Evolutionary conservation across 306 rosid species (phyloP).

Genomic region (Acacia confusa): DNA sequence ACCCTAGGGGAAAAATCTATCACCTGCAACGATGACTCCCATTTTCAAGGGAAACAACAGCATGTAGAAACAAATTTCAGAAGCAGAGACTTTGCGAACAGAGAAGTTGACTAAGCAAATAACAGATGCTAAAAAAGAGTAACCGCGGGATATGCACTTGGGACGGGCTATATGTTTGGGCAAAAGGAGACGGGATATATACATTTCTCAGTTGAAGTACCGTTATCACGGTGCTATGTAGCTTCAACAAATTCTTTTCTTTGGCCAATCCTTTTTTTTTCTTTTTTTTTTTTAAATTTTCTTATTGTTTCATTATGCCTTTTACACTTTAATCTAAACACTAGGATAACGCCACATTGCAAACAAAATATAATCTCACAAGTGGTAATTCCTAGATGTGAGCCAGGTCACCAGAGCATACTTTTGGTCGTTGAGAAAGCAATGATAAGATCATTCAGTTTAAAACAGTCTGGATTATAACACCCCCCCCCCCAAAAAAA

Average conservation of each 20-base stretch:
- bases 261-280: not conserved
- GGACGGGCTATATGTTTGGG: not conserved
- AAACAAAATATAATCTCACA: not conserved
- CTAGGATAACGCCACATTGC: slow-evolving; percentile 8
- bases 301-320: not conserved
- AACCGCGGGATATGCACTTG: not conserved
- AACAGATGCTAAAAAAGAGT: not conserved
- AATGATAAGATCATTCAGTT: not conserved
- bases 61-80: not conserved
- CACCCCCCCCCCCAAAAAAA: not conserved
- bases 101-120: not conserved
- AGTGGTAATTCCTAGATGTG: not conserved
- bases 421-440: not conserved
- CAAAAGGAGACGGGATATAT: not conserved
- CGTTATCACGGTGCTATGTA: not conserved
- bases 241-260: not conserved
- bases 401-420: not conserved
- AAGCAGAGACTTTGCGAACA: slow-evolving; percentile 8
- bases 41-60: not conserved
- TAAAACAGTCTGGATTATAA: not conserved
- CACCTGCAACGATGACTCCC: not conserved
- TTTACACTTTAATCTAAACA: not conserved
- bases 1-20: not conserved
- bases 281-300: not conserved
- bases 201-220: not conserved